A percentile compares a stretch with the other conserved stretches of the same genome.
phyloP scores from a whole-genome alignment of 2,329 filamentous ascomycete genomes.

The Hypoxylon sp. region DNA sequence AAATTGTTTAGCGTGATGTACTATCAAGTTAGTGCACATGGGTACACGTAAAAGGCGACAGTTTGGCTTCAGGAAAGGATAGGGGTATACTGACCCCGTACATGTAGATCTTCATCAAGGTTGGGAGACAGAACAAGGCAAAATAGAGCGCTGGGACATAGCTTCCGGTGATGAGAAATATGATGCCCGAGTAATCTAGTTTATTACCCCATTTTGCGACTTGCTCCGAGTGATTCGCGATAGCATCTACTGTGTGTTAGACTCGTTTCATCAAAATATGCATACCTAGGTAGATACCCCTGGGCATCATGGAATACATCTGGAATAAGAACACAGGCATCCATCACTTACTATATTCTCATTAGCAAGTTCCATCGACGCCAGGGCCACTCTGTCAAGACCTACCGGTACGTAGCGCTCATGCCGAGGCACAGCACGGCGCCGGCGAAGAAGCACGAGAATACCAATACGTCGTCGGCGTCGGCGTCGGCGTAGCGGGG shows the following conservation, averaged over 20 bases:
- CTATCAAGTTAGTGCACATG: not conserved
- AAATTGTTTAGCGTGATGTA: not conserved
- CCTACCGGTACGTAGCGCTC: conserved; percentile 75
- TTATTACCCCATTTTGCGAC: conserved; percentile 89
- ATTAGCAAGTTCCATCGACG: conserved; percentile 12
- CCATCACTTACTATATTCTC: conserved; percentile 20
- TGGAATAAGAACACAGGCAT: not conserved
- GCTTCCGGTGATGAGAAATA: conserved; percentile 88
- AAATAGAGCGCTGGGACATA: conserved; percentile 91
- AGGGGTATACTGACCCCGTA: conserved; percentile 66
- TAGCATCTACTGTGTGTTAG: conserved; percentile 58
- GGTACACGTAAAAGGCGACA: not conserved
- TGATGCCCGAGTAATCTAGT: conserved; percentile 93
- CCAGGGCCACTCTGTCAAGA: not conserved
- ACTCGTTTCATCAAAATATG: not conserved
- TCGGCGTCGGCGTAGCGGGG: conserved; percentile 72
- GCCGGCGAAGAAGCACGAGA: conserved; percentile 81
- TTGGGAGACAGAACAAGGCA: conserved; percentile 76
- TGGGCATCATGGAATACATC: not conserved
- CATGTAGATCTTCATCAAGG: conserved; percentile 75
- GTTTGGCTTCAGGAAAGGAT: not conserved
- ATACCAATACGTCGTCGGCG: conserved; percentile 71
- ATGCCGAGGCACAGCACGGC: conserved; percentile 77
- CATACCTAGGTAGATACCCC: no score
- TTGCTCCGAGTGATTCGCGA: conserved; percentile 81